A percentile compares a stretch with the other conserved stretches of the same genome.
phyloP scores from a whole-genome alignment of 2,329 filamentous ascomycete species.

The Sclerotinia subarctica region DNA sequence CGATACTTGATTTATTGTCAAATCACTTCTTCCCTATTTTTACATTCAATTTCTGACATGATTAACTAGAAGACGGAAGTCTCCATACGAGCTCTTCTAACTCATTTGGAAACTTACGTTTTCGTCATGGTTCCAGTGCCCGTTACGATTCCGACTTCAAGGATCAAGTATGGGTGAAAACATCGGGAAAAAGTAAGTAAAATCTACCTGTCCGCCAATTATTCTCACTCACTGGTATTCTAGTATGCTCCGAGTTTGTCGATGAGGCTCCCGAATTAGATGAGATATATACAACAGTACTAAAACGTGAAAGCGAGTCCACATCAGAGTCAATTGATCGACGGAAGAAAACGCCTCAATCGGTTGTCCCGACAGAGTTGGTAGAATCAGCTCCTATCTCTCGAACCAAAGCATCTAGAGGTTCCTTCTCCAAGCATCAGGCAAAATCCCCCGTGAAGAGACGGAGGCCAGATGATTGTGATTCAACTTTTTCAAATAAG shows the following conservation, averaged over 20 bases:
- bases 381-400: not conserved
- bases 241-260: conserved; percentile 30
- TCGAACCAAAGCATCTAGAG: not conserved
- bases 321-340: not conserved
- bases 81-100: not conserved
- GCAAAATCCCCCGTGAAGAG: conserved; percentile 18
- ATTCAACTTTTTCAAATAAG: conserved; percentile 11
- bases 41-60: not conserved
- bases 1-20: not conserved
- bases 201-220: not conserved
- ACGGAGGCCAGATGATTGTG: conserved; percentile 18
- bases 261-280: conserved; percentile 28
- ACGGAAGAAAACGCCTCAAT: not conserved
- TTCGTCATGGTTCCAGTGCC: conserved; percentile 39
- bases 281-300: conserved; percentile 24
- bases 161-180: conserved; percentile 38
- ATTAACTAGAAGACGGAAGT: conserved; percentile 6
- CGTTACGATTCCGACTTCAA: conserved; percentile 38
- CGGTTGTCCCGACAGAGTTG: not conserved
- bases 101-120: conserved; percentile 26
- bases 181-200: conserved; percentile 32
- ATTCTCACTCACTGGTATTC: not conserved
- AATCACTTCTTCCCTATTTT: not conserved
- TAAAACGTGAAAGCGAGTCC: conserved; percentile 10
- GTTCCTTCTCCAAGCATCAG: not conserved